A percentile compares a stretch with the other conserved stretches of the same genome.
phyloP scores from a whole-genome alignment of 148 eudicot species.

The Chenopodium formosanum region DNA sequence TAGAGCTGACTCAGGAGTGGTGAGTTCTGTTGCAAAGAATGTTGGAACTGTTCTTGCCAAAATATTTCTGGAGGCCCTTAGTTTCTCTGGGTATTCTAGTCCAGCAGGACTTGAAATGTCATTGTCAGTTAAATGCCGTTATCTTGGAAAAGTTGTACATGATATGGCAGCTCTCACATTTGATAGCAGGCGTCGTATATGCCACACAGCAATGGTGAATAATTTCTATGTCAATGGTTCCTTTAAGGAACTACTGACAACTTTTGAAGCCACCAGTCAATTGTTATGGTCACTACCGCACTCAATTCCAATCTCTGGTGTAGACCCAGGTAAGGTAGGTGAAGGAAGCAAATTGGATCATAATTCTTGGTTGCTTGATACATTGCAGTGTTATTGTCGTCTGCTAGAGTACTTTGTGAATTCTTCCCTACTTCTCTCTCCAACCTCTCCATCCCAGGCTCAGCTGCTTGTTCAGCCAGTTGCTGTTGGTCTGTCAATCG shows the following conservation, averaged over 20 bases:
- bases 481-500: constrained; percentile 93
- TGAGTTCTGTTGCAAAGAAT: constrained; percentile 80
- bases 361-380: constrained; percentile 75
- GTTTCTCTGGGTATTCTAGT: constrained; percentile 65
- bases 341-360: constrained; percentile 60
- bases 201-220: constrained; percentile 76
- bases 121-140: constrained; percentile 77
- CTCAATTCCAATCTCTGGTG: constrained; percentile 42
- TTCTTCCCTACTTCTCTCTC: constrained; percentile 72
- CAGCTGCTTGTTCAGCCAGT: constrained; percentile 95
- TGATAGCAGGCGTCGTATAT: constrained; percentile 78
- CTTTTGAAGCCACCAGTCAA: constrained; percentile 98
- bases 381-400: constrained; percentile 78
- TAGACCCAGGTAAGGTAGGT: constrained; percentile 42
- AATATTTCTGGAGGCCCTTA: constrained; percentile 73
- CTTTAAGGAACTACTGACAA: constrained; percentile 86
- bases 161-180: constrained; percentile 82
- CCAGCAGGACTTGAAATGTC: constrained; percentile 50
- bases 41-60: constrained; percentile 83
- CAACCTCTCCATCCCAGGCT: constrained; percentile 73
- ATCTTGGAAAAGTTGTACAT: constrained; percentile 92
- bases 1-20: constrained; percentile 73
- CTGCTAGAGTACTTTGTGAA: constrained; percentile 88
- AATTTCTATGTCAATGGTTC: constrained; percentile 89
- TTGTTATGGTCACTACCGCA: constrained; percentile 74